These are phyloP conservation scores for Pseudodiploospora longispora DNA, from an alignment of 2,329 filamentous ascomycete species.

Conservation along the genomic window DNA sequence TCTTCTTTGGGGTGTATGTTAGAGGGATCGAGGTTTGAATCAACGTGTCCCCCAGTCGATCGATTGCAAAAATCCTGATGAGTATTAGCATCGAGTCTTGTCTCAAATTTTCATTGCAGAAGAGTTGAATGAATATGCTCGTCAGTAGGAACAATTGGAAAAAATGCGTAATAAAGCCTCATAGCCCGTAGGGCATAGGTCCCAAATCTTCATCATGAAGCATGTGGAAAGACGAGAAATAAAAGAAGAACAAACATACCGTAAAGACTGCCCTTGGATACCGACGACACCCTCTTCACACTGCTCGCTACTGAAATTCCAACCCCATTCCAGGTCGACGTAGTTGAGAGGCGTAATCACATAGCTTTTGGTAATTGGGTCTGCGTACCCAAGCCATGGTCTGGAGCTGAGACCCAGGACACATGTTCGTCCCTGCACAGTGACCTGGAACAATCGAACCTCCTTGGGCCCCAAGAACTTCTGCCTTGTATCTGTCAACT, in stretches of 20 bases:
- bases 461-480: slow-evolving; percentile 89
- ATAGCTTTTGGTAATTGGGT: slow-evolving; percentile 78
- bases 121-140: slow-evolving; percentile 22
- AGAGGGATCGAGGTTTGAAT: slow-evolving; percentile 81
- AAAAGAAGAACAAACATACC: slow-evolving; percentile 45
- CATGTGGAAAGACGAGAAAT: slow-evolving; percentile 24
- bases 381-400: slow-evolving; percentile 93
- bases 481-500: slow-evolving; percentile 87
- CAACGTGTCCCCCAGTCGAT: slow-evolving; percentile 76
- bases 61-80: slow-evolving; percentile 76
- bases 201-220: slow-evolving; percentile 57
- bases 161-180: slow-evolving; percentile 48
- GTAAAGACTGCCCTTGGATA: slow-evolving; percentile 78
- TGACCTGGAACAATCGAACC: slow-evolving; percentile 86
- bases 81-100: slow-evolving; percentile 5
- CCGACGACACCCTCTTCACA: slow-evolving; percentile 91
- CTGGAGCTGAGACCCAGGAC: slow-evolving; percentile 86
- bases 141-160: slow-evolving; percentile 98
- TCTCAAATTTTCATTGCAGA: not conserved
- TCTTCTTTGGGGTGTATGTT: slow-evolving; percentile 80
- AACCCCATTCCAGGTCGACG: slow-evolving; percentile 80
- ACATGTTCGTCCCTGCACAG: slow-evolving; percentile 73
- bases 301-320: slow-evolving; percentile 94
- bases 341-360: slow-evolving; percentile 90
- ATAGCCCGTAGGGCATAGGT: slow-evolving; percentile 48